Evolutionary conservation across 2,329 filamentous ascomycete species (phyloP).

Genomic region (Microsporum audouinii): DNA sequence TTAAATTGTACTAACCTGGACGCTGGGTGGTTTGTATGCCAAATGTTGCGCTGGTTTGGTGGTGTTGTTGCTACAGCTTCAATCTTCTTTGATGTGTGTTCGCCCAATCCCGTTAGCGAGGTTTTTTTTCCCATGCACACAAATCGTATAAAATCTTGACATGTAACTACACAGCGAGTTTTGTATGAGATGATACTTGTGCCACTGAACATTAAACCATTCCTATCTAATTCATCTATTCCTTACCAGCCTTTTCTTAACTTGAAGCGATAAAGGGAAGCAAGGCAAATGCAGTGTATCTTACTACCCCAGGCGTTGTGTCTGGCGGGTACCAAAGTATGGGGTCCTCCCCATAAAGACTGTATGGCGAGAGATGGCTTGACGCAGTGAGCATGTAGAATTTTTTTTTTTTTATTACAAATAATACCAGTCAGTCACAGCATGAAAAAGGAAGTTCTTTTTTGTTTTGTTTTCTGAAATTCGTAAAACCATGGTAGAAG

Average conservation of each 20-base stretch:
- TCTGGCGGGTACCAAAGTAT: background rate
- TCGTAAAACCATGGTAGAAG: conserved; percentile 2
- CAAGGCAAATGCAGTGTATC: too few species aligned
- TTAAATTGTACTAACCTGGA: background rate
- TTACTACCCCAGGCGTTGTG: background rate
- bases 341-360: background rate
- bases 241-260: too few species aligned
- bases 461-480: background rate
- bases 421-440: background rate
- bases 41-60: conserved; percentile 20
- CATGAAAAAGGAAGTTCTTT: background rate
- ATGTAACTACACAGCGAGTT: conserved; percentile 14
- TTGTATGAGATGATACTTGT: background rate
- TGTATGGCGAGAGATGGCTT: background rate
- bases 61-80: conserved; percentile 13
- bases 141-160: conserved; percentile 13
- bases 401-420: background rate
- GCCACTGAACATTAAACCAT: too few species aligned
- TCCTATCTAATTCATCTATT: too few species aligned
- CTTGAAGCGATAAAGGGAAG: too few species aligned
- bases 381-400: background rate
- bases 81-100: conserved; percentile 6
- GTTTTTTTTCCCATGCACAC: conserved; percentile 14
- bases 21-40: background rate
- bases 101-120: conserved; percentile 37